Conservation (phyloP, 2,329 filamentous ascomycete genomes). For the Fonsecaea pugnacius region DNA sequence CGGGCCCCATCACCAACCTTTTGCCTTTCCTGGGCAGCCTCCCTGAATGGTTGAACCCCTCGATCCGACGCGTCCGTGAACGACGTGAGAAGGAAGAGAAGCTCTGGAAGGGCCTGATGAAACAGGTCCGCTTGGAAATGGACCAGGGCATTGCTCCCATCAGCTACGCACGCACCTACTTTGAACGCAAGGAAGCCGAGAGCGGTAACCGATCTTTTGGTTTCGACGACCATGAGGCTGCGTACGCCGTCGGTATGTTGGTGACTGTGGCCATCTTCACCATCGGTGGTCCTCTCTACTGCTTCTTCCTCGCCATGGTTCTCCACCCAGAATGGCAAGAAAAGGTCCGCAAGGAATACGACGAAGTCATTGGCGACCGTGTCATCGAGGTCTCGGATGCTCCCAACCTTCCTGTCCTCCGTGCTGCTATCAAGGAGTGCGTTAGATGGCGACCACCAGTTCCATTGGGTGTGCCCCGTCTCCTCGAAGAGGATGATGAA, state of each 20-base stretch:
- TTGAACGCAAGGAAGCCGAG: slow-evolving; percentile 37
- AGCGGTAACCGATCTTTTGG: slow-evolving; percentile 31
- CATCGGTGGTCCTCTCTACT: slow-evolving; percentile 38
- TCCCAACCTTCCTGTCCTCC: slow-evolving; percentile 44
- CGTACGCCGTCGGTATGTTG: slow-evolving; percentile 39
- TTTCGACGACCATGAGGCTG: slow-evolving; percentile 38
- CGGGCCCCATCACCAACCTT: slow-evolving; percentile 38
- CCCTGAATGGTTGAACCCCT: slow-evolving; percentile 38
- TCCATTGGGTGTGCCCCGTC: slow-evolving; percentile 55
- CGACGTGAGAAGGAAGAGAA: slow-evolving; percentile 40
- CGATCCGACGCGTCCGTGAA: slow-evolving; percentile 35
- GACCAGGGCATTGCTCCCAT: slow-evolving; percentile 35
- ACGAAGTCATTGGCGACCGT: slow-evolving; percentile 49
- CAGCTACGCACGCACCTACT: slow-evolving; percentile 38
- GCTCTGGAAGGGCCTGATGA: slow-evolving; percentile 39
- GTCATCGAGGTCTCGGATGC: slow-evolving; percentile 51
- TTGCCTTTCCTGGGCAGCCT: slow-evolving; percentile 37
- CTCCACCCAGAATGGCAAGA: slow-evolving; percentile 56
- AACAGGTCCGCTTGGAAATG: slow-evolving; percentile 36
- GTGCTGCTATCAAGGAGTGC: slow-evolving; percentile 50
- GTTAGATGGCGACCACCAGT: slow-evolving; percentile 57
- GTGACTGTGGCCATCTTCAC: slow-evolving; percentile 39
- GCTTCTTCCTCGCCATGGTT: slow-evolving; percentile 50
- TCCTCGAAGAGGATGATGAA: slow-evolving; percentile 57
- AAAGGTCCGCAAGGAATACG: slow-evolving; percentile 52